Conservation (phyloP, 768 basidiomycete species). For the Podaxis carcinomalis region DNA sequence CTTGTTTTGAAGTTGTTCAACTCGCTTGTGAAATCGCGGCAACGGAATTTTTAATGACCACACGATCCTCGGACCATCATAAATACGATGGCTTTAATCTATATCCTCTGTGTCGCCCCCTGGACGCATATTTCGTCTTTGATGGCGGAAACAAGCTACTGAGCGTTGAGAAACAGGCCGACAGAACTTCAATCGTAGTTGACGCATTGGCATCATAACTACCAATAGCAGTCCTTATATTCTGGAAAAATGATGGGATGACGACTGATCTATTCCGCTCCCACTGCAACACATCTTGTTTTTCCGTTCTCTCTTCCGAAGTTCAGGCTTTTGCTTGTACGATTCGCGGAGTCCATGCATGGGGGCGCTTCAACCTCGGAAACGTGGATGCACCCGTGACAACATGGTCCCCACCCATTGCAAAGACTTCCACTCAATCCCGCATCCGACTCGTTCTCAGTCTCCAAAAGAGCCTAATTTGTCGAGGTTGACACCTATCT, state of each 20-base stretch:
- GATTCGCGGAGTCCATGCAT: constrained; percentile 10
- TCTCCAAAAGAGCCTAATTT: background rate
- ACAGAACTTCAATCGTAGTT: background rate
- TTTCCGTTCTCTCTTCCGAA: constrained; percentile 13
- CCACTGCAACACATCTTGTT: background rate
- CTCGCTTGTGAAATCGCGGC: background rate
- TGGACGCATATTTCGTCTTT: background rate
- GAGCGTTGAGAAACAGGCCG: background rate
- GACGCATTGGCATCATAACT: background rate
- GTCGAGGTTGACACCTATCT: background rate
- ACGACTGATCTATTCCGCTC: background rate
- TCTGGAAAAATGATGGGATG: background rate
- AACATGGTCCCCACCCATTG: background rate
- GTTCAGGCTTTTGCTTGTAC: constrained; percentile 9
- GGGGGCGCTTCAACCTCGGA: constrained; percentile 16
- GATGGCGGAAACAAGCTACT: background rate
- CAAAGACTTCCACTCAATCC: background rate
- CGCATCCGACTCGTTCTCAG: background rate
- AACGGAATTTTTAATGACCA: background rate
- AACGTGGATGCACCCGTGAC: background rate
- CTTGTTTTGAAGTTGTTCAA: background rate
- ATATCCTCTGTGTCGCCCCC: background rate
- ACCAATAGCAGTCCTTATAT: background rate
- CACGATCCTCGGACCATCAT: background rate
- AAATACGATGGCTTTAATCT: background rate